Base-by-base conservation (phyloP, 169 alveolate species). In the Cryptosporidium andersoni region DNA sequence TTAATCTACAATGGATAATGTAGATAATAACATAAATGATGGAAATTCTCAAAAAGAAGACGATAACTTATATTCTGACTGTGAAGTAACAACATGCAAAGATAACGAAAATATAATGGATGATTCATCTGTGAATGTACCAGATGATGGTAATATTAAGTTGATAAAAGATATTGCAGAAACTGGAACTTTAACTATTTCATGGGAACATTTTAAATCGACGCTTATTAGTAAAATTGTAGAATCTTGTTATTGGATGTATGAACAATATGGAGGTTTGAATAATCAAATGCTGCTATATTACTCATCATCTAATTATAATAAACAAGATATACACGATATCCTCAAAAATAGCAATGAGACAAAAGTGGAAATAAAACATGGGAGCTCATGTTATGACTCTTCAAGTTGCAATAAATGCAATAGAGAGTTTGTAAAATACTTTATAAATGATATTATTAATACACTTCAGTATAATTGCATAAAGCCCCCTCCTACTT, bases 401-500 rank as follows among this genome's bases (percentile, higher is more conserved):
- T n/a, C 45, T 60, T 11, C 6, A 60, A 34, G 25, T 4, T 74
- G 85, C 47, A 2, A 11, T 11, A 63, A 74, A 36, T 74, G 85
- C 34, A 55, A 43, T 7, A 7, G 16, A 34, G 55, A 66, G 8
- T 47, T 74, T 34, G 12, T 74, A 39, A 47, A 74, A 3, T 43
- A 42, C 53, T 74, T 74, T 34, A 36, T 74, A 12, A 14, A 40
- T 4, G 85, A 56, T 74, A 74, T 74, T 34, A 52, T 74, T 25
- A 51, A 40, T 11, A 36, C 74, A 34, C 12, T 74, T 56, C 63
- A 64, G 9, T 45, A 53, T 60, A 60, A 36, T 16, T 68, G 60
- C 52, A 74, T 43, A 2, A 68, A 74, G 3, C 60, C 45, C 60
- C 85, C 85, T 40, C 85, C 85, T 0, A 74, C 85, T 9, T 58